A percentile compares a stretch with the other conserved stretches of the same genome.
Evolutionary conservation across 1,284 basidiomycete species (phyloP).

Genomic region (Dichomitus squalens): DNA sequence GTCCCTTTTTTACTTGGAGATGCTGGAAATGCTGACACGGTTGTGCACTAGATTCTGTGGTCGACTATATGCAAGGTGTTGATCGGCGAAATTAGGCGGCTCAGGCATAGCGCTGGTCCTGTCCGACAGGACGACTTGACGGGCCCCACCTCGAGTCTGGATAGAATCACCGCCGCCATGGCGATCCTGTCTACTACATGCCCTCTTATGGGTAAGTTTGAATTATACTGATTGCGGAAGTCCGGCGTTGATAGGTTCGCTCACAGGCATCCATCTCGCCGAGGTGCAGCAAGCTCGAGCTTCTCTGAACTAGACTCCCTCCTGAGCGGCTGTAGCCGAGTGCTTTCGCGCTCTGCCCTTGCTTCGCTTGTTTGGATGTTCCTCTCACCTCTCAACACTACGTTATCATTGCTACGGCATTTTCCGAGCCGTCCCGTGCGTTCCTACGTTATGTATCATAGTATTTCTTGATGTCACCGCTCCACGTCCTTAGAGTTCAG

Average conservation of each 20-base stretch:
- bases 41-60: conserved; percentile 17
- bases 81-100: conserved; percentile 7
- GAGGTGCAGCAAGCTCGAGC: conserved; percentile 14
- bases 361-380: not conserved
- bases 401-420: not conserved
- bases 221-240: no score
- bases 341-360: not conserved
- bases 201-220: conserved; percentile 19
- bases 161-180: conserved; percentile 19
- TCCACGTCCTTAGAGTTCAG: not conserved
- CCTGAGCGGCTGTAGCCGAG: not conserved
- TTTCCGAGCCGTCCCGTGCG: not conserved
- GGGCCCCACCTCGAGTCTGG: conserved; percentile 8
- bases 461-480: not conserved
- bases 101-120: not conserved
- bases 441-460: not conserved
- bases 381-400: not conserved
- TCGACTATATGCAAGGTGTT: conserved; percentile 14
- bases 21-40: not conserved
- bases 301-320: not conserved
- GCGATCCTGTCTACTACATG: not conserved
- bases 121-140: conserved; percentile 12
- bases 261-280: conserved; percentile 6
- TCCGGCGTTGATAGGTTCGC: not conserved
- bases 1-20: not conserved